Evolutionary conservation across 2,329 filamentous ascomycete species (phyloP), one percentile per base, ranked within the genome.

Genomic region (Diaporthe citri): DNA sequence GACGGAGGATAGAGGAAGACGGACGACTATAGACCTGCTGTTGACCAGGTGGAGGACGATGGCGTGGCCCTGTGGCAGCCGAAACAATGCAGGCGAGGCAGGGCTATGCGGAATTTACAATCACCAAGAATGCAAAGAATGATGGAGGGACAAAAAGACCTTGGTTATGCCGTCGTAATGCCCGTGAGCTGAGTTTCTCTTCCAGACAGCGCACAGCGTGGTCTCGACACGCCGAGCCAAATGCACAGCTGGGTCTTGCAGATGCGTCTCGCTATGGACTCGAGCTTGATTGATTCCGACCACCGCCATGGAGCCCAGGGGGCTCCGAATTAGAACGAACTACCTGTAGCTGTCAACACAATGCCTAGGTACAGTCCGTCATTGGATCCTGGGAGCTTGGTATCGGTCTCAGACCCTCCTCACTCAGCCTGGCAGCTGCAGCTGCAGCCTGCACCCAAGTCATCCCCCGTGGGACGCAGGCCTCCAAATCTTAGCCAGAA

Each of bases 61-160:
- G 64, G 46, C 64, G 64, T 55, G 48, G 64, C 64, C 48, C 48
- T 69, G 48, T 69, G 31, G 48, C 64, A 55, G 64, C 64, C 64
- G 48, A 69, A 69, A 69, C 64, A 69, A 69, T 69, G 64, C 48
- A 52, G 31, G 48, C 64, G 34, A 69, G 31, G 64, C 46, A 51
- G 46, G 56, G 62, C 43, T 51, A 67, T 67, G 62, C 62, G 13
- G 28, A 51, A 67, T 67, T 48, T 39, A 36, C 62, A 67, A 67
- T 46, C 46, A 67, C 43, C 62, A 67, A 31, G 62, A 51, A 46
- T 43, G 43, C 28, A 51, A n/a, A 41, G 39, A 1, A 17, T n/a
- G 10, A 39, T 22, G 20, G 9, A 17, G 12, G 12, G 7, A 12
- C n/a, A n/a, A 8, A 39, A 39, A 25, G 31, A 6, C 7, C 43